A percentile compares a stretch with the other conserved stretches of the same genome.
phyloP scores from a whole-genome alignment of 2,329 filamentous ascomycete genomes.

The Fusarium verrucosum region DNA sequence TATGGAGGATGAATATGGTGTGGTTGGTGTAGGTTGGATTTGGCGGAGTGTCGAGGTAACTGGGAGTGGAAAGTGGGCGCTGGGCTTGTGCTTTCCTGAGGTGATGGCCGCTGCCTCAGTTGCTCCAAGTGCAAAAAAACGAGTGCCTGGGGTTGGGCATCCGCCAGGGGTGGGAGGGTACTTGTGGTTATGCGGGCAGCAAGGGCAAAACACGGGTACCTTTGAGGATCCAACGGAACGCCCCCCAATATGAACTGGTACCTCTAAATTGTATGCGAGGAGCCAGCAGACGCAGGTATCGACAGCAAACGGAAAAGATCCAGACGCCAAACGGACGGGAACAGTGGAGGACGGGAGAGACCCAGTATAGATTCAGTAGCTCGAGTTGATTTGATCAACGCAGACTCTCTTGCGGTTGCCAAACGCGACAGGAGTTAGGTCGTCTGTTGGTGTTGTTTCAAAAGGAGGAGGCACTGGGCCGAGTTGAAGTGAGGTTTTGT shows the following conservation, averaged over 20 bases:
- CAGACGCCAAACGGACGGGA: conserved; percentile 29
- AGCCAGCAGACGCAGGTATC: conserved; percentile 24
- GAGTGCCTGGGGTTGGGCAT: conserved; percentile 31
- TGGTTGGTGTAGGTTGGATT: conserved; percentile 41
- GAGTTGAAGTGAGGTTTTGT: conserved; percentile 19
- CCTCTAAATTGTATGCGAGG: conserved; percentile 29
- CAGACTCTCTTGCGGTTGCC: background rate
- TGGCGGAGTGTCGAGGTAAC: conserved; percentile 40
- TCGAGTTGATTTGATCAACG: background rate
- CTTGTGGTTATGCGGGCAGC: conserved; percentile 13
- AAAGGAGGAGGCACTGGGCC: conserved; percentile 11
- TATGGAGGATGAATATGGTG: conserved; percentile 37
- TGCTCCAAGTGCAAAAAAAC: conserved; percentile 32
- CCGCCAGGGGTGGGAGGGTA: conserved; percentile 35
- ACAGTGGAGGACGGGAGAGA: conserved; percentile 29
- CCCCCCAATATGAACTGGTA: conserved; percentile 20
- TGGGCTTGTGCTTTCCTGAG: conserved; percentile 38
- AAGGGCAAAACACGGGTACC: conserved; percentile 21
- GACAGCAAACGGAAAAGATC: conserved; percentile 28
- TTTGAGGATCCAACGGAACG: conserved; percentile 18
- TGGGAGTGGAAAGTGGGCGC: conserved; percentile 41
- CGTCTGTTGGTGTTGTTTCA: background rate
- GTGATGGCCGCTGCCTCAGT: conserved; percentile 29
- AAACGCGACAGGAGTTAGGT: background rate
- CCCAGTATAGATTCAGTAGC: conserved; percentile 15